Base-by-base conservation (phyloP, 805 yeast genomes). In the Yarrowia sp. region DNA sequence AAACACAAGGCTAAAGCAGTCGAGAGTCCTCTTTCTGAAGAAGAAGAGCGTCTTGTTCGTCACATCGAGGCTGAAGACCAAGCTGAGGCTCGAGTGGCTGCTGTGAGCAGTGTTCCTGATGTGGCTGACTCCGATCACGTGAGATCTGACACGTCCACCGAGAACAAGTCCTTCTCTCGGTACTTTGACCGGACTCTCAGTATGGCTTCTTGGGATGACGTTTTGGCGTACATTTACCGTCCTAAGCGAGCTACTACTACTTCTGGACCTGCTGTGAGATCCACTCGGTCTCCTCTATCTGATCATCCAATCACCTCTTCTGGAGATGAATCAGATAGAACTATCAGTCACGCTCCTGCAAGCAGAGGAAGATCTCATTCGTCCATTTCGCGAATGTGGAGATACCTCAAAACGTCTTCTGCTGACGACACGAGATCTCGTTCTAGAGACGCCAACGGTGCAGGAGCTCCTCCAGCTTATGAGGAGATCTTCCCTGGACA, bases 401-500 rank as follows among this genome's bases (percentile, higher is more conserved):
- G 64, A 3, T 58, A 58, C 42, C 43, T 58, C 35, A 58, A 58
- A 33, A 43, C 33, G 43, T 58, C 64, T 13, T 58, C 64, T 22
- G 50, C 64, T 6, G 51, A 58, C 22, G 64, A 43, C 18, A 31
- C 47, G 1, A 31, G 61, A 31, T 55, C 60, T 4, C 44, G 60
- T 3, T 51, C 61, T 39, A 32, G 64, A 18, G 64, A 58, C 15
- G 64, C 64, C 32, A 58, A 58, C 13, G 65, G 57, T 2, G 58
- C 48, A 7, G 47, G 65, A 14, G 57, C 57, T 22, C 73, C 73
- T 4, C 73, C 73, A 9, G 64, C 69, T 31, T 71, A 71, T 55
- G 71, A 70, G 28, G 73, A 71, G 44, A 70, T 70, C 42, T 71
- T 66, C 67, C 65, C 65, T 17, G 57, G 65, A 31, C 39, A 58